Evolutionary conservation across 805 yeast genomes (phyloP).

Genomic region (Candida michaelii): DNA sequence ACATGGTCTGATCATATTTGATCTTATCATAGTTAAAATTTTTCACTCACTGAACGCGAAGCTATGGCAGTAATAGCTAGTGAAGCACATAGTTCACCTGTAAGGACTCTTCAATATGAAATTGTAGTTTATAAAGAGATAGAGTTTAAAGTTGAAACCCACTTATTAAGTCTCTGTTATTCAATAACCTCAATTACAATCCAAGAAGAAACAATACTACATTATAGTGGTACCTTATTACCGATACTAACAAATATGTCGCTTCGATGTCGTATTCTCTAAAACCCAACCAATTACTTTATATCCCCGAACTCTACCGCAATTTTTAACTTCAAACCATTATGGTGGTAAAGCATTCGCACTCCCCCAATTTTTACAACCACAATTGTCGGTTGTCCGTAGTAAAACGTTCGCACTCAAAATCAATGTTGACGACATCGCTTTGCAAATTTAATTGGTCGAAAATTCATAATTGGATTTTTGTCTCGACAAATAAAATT

Average conservation of each 20-base stretch:
- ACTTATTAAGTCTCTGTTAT: no score
- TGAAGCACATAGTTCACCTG: no score
- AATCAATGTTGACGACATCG: constrained; percentile 1
- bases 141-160: no score
- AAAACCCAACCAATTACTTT: constrained; percentile 3
- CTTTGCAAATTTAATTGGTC: constrained; percentile 15
- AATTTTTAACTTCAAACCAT: neutral
- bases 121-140: no score
- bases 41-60: constrained; percentile 1
- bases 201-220: no score
- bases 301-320: constrained; percentile 1
- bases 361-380: neutral
- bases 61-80: neutral
- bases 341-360: no score
- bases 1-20: neutral
- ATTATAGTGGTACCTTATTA: neutral
- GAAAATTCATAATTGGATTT: constrained; percentile 7
- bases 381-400: neutral
- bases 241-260: neutral
- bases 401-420: constrained; percentile 10
- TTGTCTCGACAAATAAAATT: constrained; percentile 18
- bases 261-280: neutral
- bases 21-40: neutral
- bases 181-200: neutral
- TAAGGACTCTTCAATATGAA: no score